Evolutionary conservation across 371 early-diverging fungal genomes (phyloP), one percentile per base, ranked within the genome.

Genomic region (Saksenaea vasiformis): DNA sequence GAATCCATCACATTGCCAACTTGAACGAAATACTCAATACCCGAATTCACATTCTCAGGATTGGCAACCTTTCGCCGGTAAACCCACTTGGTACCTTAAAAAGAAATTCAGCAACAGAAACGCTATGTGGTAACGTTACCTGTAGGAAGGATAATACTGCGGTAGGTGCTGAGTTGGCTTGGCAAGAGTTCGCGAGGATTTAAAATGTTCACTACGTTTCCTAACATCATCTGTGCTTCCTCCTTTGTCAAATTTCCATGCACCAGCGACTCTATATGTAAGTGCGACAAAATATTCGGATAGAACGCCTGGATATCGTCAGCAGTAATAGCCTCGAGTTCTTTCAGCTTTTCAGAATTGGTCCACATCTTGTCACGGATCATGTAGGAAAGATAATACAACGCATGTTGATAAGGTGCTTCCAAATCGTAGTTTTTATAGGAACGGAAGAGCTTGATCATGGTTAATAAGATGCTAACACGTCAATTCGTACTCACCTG

Each of bases 301-400:
- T 87, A 85, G 65, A 94, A 95, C 10, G 71, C 72, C 69, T 87
- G 78, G n/a, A 97, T 84, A 58, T 91, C 91, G 31, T 85, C 83
- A 14, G 85, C 74, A 0, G 87, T 90, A 22, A 97, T 77, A 54
- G 78, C 72, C 37, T 84, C 79, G 17, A 83, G 62, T 60, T 77
- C 81, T 34, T 66, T 44, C 8, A 93, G 76, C 69, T 93, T 93
- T 60, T 95, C 94, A 13, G 88, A 86, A 60, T 87, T 84, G 1
- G 93, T 89, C 93, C 93, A 96, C 72, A 93, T 82, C 54, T 76
- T 79, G 54, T 91, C 91, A 70, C 92, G 93, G 14, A 89, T 90
- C 35, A 94, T 67, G 60, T 88, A 90, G 0, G 87, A 85, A 14
- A 87, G 73, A 72, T 91, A 91, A 73, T 91, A 90, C 57, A 89